Evolutionary conservation across 805 yeast species (phyloP), one percentile per base, ranked within the genome.

Genomic region (Kregervanrija fluxuum): DNA sequence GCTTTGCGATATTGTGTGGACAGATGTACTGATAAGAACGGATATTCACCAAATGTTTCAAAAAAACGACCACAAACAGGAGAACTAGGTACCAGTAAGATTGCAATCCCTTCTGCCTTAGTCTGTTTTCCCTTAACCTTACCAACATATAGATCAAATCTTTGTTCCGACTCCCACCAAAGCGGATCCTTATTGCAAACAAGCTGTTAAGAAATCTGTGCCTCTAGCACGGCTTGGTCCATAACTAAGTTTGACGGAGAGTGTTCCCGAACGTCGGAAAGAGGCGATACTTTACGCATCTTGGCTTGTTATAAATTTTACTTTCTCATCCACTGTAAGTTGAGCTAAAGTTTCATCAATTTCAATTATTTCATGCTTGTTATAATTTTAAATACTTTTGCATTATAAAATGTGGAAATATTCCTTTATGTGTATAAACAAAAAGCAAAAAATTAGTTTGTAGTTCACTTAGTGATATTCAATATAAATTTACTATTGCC

Each of bases 171-270:
- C 82, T 73, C 3, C 83, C 60, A 77, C 83, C 55, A 79, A 55
- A 4, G 70, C 82, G 8, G 84, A 75, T 30, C 83, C 84, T 54
- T 76, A 73, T 6, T 83, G 81, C 52, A 79, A 68, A 49, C 81
- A 77, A 48, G 77, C 80, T 37, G 81, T 68, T 8, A 76, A 74
- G 54, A 77, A 76, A 36, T 63, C 68, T 16, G 79, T 75, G 17
- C 84, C 84, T 49, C 84, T 66, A 39, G 77, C 68, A 49, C 85
- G 85, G 54, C 79, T 79, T 40, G 85, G 85, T 13, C 85, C 85
- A 56, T 79, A 84, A 14, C 71, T 59, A 31, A 73, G 54, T 54
- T 81, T 65, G 5, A 77, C 48, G 0, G 71, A 59, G 2, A 79
- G 80, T 35, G 78, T 55, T 15, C 64, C 66, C 30, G 73, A 54